Evolutionary conservation across 2,329 filamentous ascomycete genomes (phyloP).

Genomic region (Ambrosiella xylebori): DNA sequence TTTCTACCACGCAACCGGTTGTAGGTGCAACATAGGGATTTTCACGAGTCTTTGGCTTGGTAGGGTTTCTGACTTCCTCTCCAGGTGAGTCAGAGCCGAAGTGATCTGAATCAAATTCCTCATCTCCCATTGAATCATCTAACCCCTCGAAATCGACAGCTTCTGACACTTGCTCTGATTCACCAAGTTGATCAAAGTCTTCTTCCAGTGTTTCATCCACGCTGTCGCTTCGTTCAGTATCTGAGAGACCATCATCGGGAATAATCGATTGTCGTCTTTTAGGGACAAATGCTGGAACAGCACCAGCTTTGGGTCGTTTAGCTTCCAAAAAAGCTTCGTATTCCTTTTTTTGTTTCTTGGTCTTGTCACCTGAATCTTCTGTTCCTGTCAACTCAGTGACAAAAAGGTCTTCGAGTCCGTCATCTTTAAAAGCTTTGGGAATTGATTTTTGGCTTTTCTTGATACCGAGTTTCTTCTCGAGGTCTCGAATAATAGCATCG

Average conservation of each 20-base stretch:
- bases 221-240: not conserved
- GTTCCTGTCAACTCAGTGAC: slow-evolving; percentile 37
- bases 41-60: slow-evolving; percentile 36
- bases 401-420: slow-evolving; percentile 66
- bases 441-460: slow-evolving; percentile 57
- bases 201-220: not conserved
- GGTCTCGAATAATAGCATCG: slow-evolving; percentile 69
- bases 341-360: slow-evolving; percentile 40
- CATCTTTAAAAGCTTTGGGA: slow-evolving; percentile 58
- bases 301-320: slow-evolving; percentile 2
- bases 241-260: not conserved
- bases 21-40: slow-evolving; percentile 77
- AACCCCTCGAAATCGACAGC: not conserved
- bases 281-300: not conserved
- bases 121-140: not conserved
- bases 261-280: not conserved
- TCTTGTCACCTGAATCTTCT: slow-evolving; percentile 29
- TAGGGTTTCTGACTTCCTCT: slow-evolving; percentile 20
- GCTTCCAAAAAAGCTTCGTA: slow-evolving; percentile 42
- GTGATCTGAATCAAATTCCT: slow-evolving; percentile 12
- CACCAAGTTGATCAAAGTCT: not conserved
- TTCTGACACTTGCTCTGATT: not conserved
- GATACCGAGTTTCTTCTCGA: slow-evolving; percentile 78
- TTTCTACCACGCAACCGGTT: slow-evolving; percentile 31
- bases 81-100: slow-evolving; percentile 14